Percentiles rank a stretch among this genome's conserved stretches.
Evolutionary conservation across 495 filamentous ascomycete genomes (phyloP).

Genomic region (Evernia prunastri): DNA sequence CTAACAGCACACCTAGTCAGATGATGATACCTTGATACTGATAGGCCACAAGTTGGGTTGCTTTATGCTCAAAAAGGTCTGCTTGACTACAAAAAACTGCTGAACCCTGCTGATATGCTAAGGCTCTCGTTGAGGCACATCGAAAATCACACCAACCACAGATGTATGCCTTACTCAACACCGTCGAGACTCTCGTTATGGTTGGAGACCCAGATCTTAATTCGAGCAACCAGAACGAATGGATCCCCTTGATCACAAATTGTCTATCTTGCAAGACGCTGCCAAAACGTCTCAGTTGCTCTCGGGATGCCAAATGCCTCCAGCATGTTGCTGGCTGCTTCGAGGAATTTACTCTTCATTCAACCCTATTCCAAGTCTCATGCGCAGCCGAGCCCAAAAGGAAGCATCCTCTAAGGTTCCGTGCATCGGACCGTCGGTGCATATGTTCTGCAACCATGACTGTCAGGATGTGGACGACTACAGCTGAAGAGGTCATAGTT

Average conservation of each 20-base stretch:
- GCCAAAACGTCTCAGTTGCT: neutral
- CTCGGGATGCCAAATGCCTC: neutral
- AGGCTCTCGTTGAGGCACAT: neutral
- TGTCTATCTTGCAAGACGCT: neutral
- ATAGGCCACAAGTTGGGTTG: neutral
- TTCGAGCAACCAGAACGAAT: neutral
- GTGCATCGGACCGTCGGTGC: neutral
- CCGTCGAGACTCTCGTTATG: neutral
- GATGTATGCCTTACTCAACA: neutral
- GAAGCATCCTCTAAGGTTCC: neutral
- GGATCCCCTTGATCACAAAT: neutral
- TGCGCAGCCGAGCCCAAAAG: neutral
- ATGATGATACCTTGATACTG: neutral
- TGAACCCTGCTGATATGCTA: neutral
- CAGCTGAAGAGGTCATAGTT: neutral
- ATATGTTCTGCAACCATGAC: neutral
- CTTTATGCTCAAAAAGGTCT: neutral
- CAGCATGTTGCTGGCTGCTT: neutral
- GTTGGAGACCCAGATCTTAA: neutral
- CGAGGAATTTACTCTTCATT: neutral
- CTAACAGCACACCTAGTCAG: neutral
- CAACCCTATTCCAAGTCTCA: neutral
- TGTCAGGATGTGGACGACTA: slow-evolving; percentile 2
- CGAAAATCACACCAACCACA: neutral
- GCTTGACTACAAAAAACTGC: neutral